phyloP scores from a whole-genome alignment of 208 protist species.

The Trypanosoma caninum region DNA sequence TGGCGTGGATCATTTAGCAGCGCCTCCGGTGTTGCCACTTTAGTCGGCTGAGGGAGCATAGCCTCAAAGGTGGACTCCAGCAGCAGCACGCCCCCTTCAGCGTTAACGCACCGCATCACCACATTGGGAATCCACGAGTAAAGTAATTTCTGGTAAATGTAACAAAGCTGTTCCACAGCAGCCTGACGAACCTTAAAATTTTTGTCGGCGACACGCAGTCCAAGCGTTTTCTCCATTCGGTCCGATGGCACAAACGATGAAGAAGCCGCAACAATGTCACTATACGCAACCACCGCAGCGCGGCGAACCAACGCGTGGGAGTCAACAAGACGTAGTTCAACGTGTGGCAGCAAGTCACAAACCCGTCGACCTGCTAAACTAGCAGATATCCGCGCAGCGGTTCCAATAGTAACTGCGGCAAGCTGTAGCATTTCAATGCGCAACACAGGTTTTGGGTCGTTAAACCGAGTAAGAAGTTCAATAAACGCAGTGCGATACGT shows the following conservation, averaged over 20 bases:
- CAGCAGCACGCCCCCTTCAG: slow-evolving; percentile 33
- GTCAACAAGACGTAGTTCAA: slow-evolving; percentile 42
- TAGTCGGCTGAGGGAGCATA: slow-evolving; percentile 42
- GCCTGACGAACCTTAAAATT: slow-evolving; percentile 50
- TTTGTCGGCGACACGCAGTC: slow-evolving; percentile 57
- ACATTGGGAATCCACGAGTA: slow-evolving; percentile 61
- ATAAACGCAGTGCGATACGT: slow-evolving; percentile 28
- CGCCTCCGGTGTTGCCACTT: not conserved
- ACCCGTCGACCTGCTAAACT: slow-evolving; percentile 30
- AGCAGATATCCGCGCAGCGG: not conserved
- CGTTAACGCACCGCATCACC: slow-evolving; percentile 39
- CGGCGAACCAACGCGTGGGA: slow-evolving; percentile 47
- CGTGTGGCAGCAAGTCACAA: slow-evolving; percentile 27
- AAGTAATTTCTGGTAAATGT: slow-evolving; percentile 42
- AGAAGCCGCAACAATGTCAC: slow-evolving; percentile 28
- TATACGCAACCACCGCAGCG: slow-evolving; percentile 36
- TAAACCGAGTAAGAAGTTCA: slow-evolving; percentile 33
- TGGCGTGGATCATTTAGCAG: not conserved
- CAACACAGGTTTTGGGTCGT: slow-evolving; percentile 45
- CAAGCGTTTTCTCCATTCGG: slow-evolving; percentile 39
- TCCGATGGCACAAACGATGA: slow-evolving; percentile 23
- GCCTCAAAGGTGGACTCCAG: slow-evolving; percentile 41
- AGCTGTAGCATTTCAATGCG: slow-evolving; percentile 47
- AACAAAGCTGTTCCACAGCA: slow-evolving; percentile 45
- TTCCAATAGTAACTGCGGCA: slow-evolving; percentile 22